These are phyloP conservation scores for Poa pratensis DNA, from an alignment of 176 grass and related monocot species.

Conservation along the genomic window DNA sequence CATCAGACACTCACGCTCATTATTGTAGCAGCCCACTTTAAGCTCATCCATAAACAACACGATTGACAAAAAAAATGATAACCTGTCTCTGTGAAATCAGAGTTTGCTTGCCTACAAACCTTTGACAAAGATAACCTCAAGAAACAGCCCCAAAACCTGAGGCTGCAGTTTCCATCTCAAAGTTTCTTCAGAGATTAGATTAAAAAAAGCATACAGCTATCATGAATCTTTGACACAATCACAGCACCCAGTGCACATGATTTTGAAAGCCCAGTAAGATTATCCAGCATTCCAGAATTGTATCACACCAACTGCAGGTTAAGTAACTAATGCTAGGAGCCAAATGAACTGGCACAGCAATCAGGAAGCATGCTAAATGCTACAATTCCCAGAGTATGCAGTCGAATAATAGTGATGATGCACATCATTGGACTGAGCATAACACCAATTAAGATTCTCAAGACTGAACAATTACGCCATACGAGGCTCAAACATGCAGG, in stretches of 20 bases:
- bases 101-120: background rate
- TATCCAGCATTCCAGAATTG: too few species aligned
- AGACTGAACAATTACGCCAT: too few species aligned
- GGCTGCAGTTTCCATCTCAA: background rate
- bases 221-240: background rate
- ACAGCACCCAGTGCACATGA: background rate
- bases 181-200: background rate
- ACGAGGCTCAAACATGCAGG: too few species aligned
- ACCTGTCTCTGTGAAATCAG: background rate
- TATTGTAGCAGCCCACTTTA: too few species aligned
- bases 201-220: background rate
- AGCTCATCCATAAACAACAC: background rate
- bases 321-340: background rate
- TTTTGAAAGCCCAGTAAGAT: too few species aligned
- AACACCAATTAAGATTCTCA: background rate
- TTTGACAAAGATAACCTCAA: background rate
- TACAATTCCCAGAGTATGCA: background rate
- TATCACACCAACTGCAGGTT: background rate
- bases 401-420: background rate
- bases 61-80: background rate
- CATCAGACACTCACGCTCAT: background rate
- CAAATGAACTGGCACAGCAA: background rate
- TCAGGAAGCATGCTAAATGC: background rate
- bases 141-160: background rate
- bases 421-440: background rate